A percentile compares a stretch with the other conserved stretches of the same genome.
These are phyloP conservation scores for Termitomyces sp. DNA, from an alignment of 1,284 basidiomycete genomes.

Conservation along the genomic window DNA sequence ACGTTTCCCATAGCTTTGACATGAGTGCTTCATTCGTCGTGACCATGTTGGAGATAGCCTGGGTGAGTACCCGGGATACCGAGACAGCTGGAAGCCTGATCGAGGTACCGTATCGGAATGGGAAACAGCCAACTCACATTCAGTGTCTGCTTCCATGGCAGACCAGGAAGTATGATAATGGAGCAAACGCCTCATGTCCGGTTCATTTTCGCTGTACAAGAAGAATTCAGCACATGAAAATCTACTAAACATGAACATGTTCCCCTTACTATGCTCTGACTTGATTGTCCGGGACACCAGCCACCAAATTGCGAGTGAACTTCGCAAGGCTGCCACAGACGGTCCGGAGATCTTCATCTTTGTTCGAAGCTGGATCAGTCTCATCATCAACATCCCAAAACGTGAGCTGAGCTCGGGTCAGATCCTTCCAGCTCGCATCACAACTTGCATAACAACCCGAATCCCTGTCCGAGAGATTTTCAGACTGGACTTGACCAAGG, in stretches of 20 bases:
- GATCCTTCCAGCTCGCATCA: slow-evolving; percentile 54
- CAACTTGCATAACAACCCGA: neutral
- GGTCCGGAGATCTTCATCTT: slow-evolving; percentile 28
- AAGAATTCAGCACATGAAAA: slow-evolving; percentile 8
- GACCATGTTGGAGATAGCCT: slow-evolving; percentile 70
- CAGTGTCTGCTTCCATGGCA: slow-evolving; percentile 44
- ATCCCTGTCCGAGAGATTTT: neutral
- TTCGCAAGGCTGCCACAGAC: slow-evolving; percentile 53
- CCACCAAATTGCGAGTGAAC: slow-evolving; percentile 75
- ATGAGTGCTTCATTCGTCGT: slow-evolving; percentile 61
- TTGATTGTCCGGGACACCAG: slow-evolving; percentile 63
- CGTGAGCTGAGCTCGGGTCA: slow-evolving; percentile 39
- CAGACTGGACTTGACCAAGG: neutral
- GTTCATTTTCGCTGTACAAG: slow-evolving; percentile 53
- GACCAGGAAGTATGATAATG: slow-evolving; percentile 69
- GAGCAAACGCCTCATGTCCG: slow-evolving; percentile 52
- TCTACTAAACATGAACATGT: neutral
- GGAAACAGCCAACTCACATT: slow-evolving; percentile 37
- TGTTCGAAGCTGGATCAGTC: slow-evolving; percentile 22
- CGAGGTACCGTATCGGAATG: slow-evolving; percentile 7
- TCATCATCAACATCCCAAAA: slow-evolving; percentile 45
- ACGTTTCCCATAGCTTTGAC: slow-evolving; percentile 54
- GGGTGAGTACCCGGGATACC: slow-evolving; percentile 56
- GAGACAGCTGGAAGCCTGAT: slow-evolving; percentile 41
- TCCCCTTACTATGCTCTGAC: slow-evolving; percentile 57